Evolutionary conservation across 306 rosid species (phyloP), one percentile per base, ranked within the genome.

Genomic region (Myrica gale): DNA sequence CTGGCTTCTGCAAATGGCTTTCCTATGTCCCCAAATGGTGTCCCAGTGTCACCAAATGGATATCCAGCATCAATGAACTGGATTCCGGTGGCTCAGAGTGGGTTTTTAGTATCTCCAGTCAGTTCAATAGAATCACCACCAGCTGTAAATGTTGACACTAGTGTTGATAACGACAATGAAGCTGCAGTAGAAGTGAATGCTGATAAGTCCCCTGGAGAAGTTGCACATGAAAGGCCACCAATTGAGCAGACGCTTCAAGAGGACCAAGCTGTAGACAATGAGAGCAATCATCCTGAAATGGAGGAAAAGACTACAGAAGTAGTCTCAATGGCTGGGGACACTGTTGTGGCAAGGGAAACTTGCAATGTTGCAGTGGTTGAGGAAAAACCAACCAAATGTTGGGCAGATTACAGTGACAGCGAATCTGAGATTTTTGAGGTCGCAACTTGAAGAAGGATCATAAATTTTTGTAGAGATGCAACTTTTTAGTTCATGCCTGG

Each of bases 401-500:
- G 99, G 97, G 99, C 97, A 86, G 97, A 92, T 82, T 92, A 88
- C 85, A 95, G 97, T 68, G 97, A 95, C 74, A 83, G 66, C 68
- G 99, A 95, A 88, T 83, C 90, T 42, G 96, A 92, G 68, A 74
- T 85, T 57, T 79, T 85, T 71, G 88, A 88, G 74, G 90, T 85
- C 79, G 71, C 87, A n/a, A 78, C 87, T 82, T 95, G 83, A 85
- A 67, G 58, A 82, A 76, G 77, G 81, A 74, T 51, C 82, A n/a
- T 54, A 69, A 52, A 23, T 26, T 56, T 69, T 80, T 78, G 74
- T 53, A 39, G 37, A 44, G 54, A 75, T 23, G 48, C 42, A 70
- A 51, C 39, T 63, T 45, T 50, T 20, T 16, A 45, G 52, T 74
- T 80, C 76, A 60, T 76, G 68, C 76, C 11, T 43, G 68, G 55